Base-by-base conservation (phyloP, 1,284 basidiomycete genomes). In the Moesziomyces parantarcticus region DNA sequence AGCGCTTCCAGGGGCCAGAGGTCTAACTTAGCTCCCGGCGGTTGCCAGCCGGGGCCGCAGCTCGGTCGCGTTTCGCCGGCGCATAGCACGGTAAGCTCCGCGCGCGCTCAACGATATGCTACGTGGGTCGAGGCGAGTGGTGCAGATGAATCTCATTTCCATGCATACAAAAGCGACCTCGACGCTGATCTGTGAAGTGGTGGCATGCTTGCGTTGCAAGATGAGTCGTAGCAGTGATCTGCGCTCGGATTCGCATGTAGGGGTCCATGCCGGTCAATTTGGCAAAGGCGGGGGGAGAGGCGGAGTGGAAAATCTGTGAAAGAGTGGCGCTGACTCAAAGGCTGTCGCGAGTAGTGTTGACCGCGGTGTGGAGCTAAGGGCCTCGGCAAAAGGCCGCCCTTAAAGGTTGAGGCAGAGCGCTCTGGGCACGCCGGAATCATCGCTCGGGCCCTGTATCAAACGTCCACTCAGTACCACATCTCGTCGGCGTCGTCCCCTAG, bases 1-100 rank as follows among this genome's bases (percentile, higher is more conserved):
- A 75, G 45, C 52, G 73, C 23, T 67, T 69, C 18, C 47, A 54
- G 14, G 71, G 71, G 1, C 67, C 71, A 39, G 51, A 67, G 21
- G 66, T 55, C 39, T 68, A 25, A 56, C 22, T 32, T 18, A n/a
- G 36, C 16, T 1, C 6, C 36, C 16, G 29, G 16, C 36, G 36
- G 36, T 6, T 39, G 18, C 16, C 36, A 14, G 3, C 16, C 36
- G 29, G 10, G 29, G 29, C 29, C 36, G 36, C 36, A 18, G 36
- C 14, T 39, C 36, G 36, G 36, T 39, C 36, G 43, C 43, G 22
- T 44, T 46, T 21, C 16, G 45, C 29, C 29, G 29, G 29, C 36
- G 36, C 29, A 32, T 13, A 10, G 13, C 8, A 32, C 29, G 3
- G 29, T 32, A 32, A 32, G 29, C 29, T 32, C 29, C 29, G 29